Percentiles rank a stretch among this genome's conserved stretches.
Conservation (phyloP, 192 early-diverging fungal genomes). For the Chytriomyces hyalinus region DNA sequence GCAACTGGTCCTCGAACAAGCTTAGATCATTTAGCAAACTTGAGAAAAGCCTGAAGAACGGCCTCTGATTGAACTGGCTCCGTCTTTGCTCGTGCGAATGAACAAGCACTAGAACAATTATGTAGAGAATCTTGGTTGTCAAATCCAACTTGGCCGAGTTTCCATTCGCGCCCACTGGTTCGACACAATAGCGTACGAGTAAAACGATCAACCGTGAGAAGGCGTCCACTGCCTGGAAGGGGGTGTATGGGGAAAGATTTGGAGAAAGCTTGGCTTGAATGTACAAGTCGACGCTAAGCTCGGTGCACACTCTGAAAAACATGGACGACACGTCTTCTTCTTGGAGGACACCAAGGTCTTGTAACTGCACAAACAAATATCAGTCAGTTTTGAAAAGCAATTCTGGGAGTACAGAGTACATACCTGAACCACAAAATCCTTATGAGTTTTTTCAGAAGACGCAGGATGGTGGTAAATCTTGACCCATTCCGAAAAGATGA, state of each 20-base stretch:
- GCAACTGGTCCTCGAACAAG: conserved; percentile 64
- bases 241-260: conserved; percentile 42
- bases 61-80: conserved; percentile 84
- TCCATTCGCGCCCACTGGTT: conserved; percentile 55
- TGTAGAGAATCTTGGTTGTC: conserved; percentile 82
- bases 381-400: conserved; percentile 16
- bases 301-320: conserved; percentile 91
- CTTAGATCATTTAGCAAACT: conserved; percentile 82
- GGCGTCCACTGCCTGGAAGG: conserved; percentile 91
- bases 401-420: conserved; percentile 17
- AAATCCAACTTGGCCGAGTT: conserved; percentile 67
- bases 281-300: conserved; percentile 80
- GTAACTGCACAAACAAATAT: conserved; percentile 62
- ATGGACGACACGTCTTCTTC: conserved; percentile 77
- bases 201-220: conserved; percentile 87
- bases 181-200: conserved; percentile 75
- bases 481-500: conserved; percentile 85
- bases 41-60: conserved; percentile 88
- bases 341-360: conserved; percentile 76
- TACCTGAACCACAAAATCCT: conserved; percentile 66
- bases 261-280: conserved; percentile 49
- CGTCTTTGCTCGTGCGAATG: conserved; percentile 82
- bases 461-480: conserved; percentile 70
- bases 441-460: conserved; percentile 73
- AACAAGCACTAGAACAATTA: conserved; percentile 83